Evolutionary conservation across 2,329 filamentous ascomycete genomes (phyloP), one percentile per base, ranked within the genome.

Genomic region (Daldinia sp.): DNA sequence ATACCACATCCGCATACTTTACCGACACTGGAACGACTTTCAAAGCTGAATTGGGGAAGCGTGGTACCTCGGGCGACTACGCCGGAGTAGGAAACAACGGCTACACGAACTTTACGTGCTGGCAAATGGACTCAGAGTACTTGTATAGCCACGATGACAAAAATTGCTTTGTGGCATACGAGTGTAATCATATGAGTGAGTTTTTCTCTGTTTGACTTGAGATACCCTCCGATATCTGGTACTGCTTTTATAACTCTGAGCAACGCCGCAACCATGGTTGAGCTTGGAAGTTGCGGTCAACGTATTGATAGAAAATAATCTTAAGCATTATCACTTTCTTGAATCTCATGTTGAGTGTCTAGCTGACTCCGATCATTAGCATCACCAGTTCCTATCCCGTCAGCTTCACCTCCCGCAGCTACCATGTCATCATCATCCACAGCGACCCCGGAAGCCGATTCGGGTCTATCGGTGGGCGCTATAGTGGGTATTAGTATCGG

Each of bases 11-110:
- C 13, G 77, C 65, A 3, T 74, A 74, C 18, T 80, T 78, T 65
- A 73, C 71, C 42, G 69, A 68, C 37, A 79, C 78, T 1, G 65
- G 72, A 10, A 70, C 73, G 4, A 76, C 67, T 1, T 80, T 80
- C 60, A 76, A 57, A 9, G 74, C 77, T 10, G 64, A 53, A 12
- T 65, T 80, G 12, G 73, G 75, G 4, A 71, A 74, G 2, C 69
- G 69, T n/a, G 77, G 77, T 20, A 69, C 60, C 0, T 72, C 78
- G 0, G 77, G 76, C 12, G 67, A 75, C 42, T 77, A 72, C 30
- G 77, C 78, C 1, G 79, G 79, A 4, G 75, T 64, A 0, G 79
- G 77, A 4, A 42, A 74, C 51, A 80, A 80, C 54, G 78, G 74
- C 1, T 80, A 76, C 46, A 71, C 67, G 2, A 67, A 68, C 18